These are phyloP conservation scores for Aspergillus bridgeri DNA, from an alignment of 495 filamentous ascomycete genomes.

Conservation along the genomic window DNA sequence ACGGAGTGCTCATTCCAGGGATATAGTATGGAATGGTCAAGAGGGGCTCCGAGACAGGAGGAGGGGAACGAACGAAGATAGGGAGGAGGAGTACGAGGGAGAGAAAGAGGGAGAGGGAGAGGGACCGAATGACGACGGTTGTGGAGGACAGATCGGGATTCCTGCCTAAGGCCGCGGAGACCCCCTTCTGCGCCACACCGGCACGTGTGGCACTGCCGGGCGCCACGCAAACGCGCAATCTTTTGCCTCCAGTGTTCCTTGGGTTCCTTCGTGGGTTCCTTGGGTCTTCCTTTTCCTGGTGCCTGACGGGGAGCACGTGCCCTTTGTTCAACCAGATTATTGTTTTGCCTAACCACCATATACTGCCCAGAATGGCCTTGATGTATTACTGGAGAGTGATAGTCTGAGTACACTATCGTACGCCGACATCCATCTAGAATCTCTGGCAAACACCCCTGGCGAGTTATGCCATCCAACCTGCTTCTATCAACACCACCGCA, in stretches of 20 bases:
- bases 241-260: neutral
- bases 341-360: too few relatives aligned
- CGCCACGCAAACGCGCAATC: neutral
- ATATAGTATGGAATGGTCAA: neutral
- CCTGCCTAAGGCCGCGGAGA: neutral
- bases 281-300: neutral
- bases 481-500: too few relatives aligned
- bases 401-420: too few relatives aligned
- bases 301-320: constrained; percentile 29
- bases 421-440: too few relatives aligned
- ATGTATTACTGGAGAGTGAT: too few relatives aligned
- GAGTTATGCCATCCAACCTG: too few relatives aligned
- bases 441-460: too few relatives aligned
- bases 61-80: constrained; percentile 9
- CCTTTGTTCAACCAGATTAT: too few relatives aligned
- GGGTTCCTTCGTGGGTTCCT: too few relatives aligned
- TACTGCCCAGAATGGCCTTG: too few relatives aligned
- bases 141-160: constrained; percentile 14
- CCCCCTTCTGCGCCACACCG: constrained; percentile 24
- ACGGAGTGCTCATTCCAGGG: constrained; percentile 17
- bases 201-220: constrained; percentile 12
- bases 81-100: constrained; percentile 3
- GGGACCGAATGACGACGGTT: constrained; percentile 19
- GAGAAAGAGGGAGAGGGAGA: constrained; percentile 11
- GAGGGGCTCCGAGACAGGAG: neutral